Conservation (phyloP, 106 monocot species). For the Dioscorea alata region DNA sequence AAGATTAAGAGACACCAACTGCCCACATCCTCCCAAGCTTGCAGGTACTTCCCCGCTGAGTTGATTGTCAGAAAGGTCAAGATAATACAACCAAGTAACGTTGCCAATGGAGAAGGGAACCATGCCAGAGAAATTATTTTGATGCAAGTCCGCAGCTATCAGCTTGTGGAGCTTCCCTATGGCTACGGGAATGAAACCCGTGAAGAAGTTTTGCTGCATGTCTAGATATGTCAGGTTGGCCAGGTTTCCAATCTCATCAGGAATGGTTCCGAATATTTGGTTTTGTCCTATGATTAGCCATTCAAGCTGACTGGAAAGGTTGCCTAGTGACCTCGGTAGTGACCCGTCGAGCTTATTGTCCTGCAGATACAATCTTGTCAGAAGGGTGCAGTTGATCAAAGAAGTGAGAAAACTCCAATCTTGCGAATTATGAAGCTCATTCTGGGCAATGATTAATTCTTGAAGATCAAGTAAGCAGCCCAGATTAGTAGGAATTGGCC, state of each 20-base stretch:
- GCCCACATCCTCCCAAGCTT: background rate
- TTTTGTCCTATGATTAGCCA: background rate
- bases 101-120: conserved; percentile 6
- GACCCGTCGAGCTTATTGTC: conserved; percentile 18
- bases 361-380: conserved; percentile 1
- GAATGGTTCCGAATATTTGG: conserved; percentile 4
- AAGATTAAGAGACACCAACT: conserved; percentile 2
- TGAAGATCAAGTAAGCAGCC: too few relatives aligned
- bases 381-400: conserved; percentile 2
- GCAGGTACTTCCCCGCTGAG: background rate
- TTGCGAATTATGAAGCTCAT: too few relatives aligned
- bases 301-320: conserved; percentile 2
- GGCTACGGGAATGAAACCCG: conserved; percentile 2
- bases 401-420: background rate
- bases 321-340: conserved; percentile 27
- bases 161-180: conserved; percentile 5
- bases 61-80: conserved; percentile 2
- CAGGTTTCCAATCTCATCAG: conserved; percentile 2
- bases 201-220: conserved; percentile 1
- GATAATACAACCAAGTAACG: background rate
- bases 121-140: background rate
- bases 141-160: background rate
- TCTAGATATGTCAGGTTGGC: conserved; percentile 1
- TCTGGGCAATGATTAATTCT: too few relatives aligned
- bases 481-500: too few relatives aligned